These are phyloP conservation scores for Alternaria arborescens DNA, from an alignment of 2,329 filamentous ascomycete species.

Conservation along the genomic window DNA sequence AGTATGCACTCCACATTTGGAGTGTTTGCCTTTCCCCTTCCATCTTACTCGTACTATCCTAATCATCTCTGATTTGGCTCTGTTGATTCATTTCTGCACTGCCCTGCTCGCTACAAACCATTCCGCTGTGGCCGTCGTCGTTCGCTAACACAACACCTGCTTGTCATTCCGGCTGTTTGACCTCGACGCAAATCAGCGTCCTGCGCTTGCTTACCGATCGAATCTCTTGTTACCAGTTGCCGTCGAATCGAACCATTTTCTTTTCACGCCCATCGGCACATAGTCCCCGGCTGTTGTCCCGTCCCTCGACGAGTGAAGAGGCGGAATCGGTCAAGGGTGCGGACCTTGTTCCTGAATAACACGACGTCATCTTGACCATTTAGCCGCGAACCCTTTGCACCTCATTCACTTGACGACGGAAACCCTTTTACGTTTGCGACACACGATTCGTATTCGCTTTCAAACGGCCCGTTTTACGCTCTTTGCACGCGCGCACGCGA, in stretches of 20 bases:
- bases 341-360: slow-evolving; percentile 23
- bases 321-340: slow-evolving; percentile 5
- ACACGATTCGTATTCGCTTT: slow-evolving; percentile 5
- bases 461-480: not conserved
- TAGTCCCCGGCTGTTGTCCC: slow-evolving; percentile 1
- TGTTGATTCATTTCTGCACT: slow-evolving; percentile 6
- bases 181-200: slow-evolving; percentile 8
- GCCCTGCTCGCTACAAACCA: not conserved
- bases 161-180: slow-evolving; percentile 9
- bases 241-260: slow-evolving; percentile 1
- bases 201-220: not conserved
- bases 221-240: slow-evolving; percentile 5
- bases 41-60: not conserved
- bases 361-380: slow-evolving; percentile 34
- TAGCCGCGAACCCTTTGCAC: slow-evolving; percentile 1
- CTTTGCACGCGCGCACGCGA: slow-evolving; percentile 21
- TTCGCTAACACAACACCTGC: not conserved
- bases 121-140: not conserved
- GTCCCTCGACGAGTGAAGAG: not conserved
- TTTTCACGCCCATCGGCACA: not conserved
- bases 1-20: slow-evolving; percentile 3
- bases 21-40: slow-evolving; percentile 3
- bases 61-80: not conserved
- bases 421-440: not conserved
- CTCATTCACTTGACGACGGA: not conserved